Evolutionary conservation across 805 yeast genomes (phyloP), one percentile per base, ranked within the genome.

Genomic region (Candida golubevii): DNA sequence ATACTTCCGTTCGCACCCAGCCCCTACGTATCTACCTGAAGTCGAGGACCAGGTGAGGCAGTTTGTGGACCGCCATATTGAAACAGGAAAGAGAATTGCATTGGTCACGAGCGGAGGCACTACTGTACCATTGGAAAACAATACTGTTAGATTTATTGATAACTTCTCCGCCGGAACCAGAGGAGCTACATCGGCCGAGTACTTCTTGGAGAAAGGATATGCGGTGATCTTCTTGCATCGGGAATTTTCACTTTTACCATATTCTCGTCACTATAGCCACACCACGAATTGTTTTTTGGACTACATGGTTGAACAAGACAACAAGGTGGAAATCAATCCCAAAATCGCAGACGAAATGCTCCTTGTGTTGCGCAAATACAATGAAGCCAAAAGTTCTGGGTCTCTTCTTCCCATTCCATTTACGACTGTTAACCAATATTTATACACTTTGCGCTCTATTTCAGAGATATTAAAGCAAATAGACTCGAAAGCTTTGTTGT

Each of bases 141-240:
- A 93, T 60, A 93, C 99, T 0, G 99, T 93, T 7, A 69, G 99
- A 42, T 93, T 93, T 65, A 89, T 93, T 57, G 99, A 93, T 65
- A 93, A 93, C 60, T 93, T 93, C 63, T 83, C 93, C 51, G 98
- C 98, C 23, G 99, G 99, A 23, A 93, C 97, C 0, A 79, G 99
- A 64, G 99, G 99, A 44, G 95, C 99, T 4, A 82, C 96, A 0
- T 83, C 95, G 33, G 96, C 98, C 4, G 99, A 93, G 63, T 84
- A 87, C 59, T 88, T 91, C 54, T 68, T 93, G 42, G 87, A 84
- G 44, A 70, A 78, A 45, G 96, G 89, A 1, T 93, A 93, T 59
- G 91, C 96, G 11, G 99, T 93, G 32, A 84, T 93, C 29, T 93
- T 93, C 58, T 66, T 93, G 34, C 96, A 93, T 63, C 74, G 99